Evolutionary conservation across 345 rosid species (phyloP), one percentile per base, ranked within the genome.

Genomic region (Physaria fendleri): DNA sequence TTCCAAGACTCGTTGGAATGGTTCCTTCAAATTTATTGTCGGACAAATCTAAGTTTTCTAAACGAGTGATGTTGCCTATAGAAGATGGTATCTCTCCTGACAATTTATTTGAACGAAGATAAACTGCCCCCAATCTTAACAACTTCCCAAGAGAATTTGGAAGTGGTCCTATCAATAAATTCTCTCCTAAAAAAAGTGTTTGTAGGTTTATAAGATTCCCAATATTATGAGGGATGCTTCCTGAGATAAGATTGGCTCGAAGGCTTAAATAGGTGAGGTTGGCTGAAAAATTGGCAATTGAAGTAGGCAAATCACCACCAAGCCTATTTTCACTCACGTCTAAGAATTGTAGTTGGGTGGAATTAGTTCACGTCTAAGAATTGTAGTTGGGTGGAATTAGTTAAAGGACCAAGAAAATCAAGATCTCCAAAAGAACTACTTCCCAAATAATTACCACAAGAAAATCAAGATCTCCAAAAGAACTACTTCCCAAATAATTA

Each of bases 271-370:
- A 0, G 0, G 0, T 0, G 16, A 56, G 16, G 5, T 16, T 38
- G 0, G 1, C 0, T 9, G 62, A 56, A 0, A 56, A 2, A 6
- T 56, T 56, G 3, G 13, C 8, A 33, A 60, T 6, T 0, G 56
- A 22, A 0, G 5, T 4, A 24, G 65, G 65, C 5, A 63, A 63
- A 3, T 50, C 3, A 39, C 68, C 59, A 0, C 41, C 41, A 5
- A 63, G 25, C 22, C 50, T 38, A 39, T 50, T 63, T 0, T 0
- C 0, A 16, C 35, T 3, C 18, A 50, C 3, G 1, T 0, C 0
- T 8, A 48, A 28, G 0, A 0, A 0, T 4, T 18, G 0, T 29
- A 62, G n/a, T n/a, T n/a, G n/a, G n/a, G n/a, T n/a, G n/a, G n/a
- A n/a, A n/a, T n/a, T n/a, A n/a, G n/a, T n/a, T n/a, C n/a, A n/a